Evolutionary conservation across 495 filamentous ascomycete species (phyloP).

Genomic region (Aspergillus baeticus): DNA sequence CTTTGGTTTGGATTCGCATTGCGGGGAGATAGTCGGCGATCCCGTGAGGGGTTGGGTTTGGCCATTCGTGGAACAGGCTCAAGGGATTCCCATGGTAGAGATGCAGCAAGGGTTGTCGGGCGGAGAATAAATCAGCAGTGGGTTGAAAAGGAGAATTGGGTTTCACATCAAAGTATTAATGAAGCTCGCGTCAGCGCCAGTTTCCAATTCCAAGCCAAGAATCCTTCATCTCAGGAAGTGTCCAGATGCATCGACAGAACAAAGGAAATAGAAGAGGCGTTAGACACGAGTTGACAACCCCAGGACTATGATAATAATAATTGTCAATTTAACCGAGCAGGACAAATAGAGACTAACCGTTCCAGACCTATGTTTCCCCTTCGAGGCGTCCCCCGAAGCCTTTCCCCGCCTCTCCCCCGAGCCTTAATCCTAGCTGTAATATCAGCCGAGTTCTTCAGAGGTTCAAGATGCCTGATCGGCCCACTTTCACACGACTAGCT

Average conservation of each 20-base stretch:
- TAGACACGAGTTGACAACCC: background rate
- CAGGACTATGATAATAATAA: too few species aligned
- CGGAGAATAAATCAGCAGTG: too few species aligned
- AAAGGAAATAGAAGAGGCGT: background rate
- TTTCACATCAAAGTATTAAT: background rate
- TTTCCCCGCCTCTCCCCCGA: conserved; percentile 2
- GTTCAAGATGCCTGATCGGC: conserved; percentile 7
- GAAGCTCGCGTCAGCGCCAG: background rate
- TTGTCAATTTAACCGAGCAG: background rate
- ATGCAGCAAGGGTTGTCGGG: too few species aligned
- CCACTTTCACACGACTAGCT: conserved; percentile 5
- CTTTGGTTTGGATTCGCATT: conserved; percentile 16
- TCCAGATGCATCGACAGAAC: background rate
- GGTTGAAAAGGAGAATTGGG: too few species aligned
- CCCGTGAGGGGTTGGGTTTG: conserved; percentile 27
- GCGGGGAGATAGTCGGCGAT: conserved; percentile 31
- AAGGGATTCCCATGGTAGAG: background rate
- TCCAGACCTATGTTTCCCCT: background rate
- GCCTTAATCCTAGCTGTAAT: background rate
- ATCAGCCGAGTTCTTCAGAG: background rate
- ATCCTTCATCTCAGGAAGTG: background rate
- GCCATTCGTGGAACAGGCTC: conserved; percentile 31
- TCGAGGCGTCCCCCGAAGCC: background rate
- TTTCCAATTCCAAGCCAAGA: background rate
- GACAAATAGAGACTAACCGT: too few species aligned